Evolutionary conservation across 306 rosid species (phyloP), one percentile per base, ranked within the genome.

Genomic region (Phaseolus lunatus): DNA sequence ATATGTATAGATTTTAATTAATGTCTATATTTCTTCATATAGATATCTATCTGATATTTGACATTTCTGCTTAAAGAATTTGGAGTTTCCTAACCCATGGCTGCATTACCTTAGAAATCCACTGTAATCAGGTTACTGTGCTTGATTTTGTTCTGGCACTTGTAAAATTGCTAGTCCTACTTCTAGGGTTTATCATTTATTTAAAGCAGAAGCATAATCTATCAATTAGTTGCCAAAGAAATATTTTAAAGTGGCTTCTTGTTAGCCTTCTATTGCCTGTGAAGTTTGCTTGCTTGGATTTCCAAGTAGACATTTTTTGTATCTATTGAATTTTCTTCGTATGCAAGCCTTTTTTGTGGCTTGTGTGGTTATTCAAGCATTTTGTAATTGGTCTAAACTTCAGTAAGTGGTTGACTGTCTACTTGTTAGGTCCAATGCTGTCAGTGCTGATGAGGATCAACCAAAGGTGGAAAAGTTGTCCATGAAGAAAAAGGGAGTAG

Each of bases 401-500:
- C 6, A 20, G 73, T 48, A 57, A 70, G 75, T 78, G 67, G 27
- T 75, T 77, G 75, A 44, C 27, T 62, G 62, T 52, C 67, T 85
- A 71, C 48, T 75, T 76, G 65, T 78, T 85, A 89, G 96, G 81
- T 83, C 89, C 73, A 63, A 57, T 67, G 79, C 75, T 79, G 84
- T 69, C 70, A 79, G 76, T 56, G 82, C 41, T 76, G 85, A 83
- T 56, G 91, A 85, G 49, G 96, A 91, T 78, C 87, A 84, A 83
- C 88, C 88, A 75, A 89, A 63, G 85, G 57, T 81, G 47, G 98
- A 89, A 58, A 93, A 91, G 37, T 52, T 93, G 77, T 85, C 96
- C 66, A 23, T 93, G 84, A 91, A 91, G 92, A 93, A 84, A 78
- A 91, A 87, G 73, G 98, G 96, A 52, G 78, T 89, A 57, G 98